A percentile compares a stretch with the other conserved stretches of the same genome.
Evolutionary conservation across 805 yeast genomes (phyloP).

Genomic region (Teunomyces tritomae): DNA sequence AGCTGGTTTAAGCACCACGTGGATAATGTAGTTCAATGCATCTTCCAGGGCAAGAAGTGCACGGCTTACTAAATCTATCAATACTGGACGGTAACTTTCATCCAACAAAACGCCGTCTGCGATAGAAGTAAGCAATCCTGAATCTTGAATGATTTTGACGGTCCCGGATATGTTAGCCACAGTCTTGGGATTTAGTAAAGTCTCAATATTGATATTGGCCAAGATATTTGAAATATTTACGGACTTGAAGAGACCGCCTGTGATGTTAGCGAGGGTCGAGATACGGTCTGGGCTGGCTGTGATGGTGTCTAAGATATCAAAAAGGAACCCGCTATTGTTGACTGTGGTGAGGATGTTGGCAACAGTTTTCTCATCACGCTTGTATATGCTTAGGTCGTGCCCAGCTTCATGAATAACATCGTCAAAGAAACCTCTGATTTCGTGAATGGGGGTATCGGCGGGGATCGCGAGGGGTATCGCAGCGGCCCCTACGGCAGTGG

Average conservation of each 20-base stretch:
- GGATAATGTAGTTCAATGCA: conserved; percentile 4
- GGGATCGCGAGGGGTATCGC: conserved; percentile 23
- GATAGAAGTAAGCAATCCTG: conserved; percentile 34
- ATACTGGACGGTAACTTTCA: conserved; percentile 26
- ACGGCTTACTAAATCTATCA: conserved; percentile 30
- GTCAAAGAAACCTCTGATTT: conserved; percentile 12
- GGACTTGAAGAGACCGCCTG: conserved; percentile 19
- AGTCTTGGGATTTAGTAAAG: conserved; percentile 5
- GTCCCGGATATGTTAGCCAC: conserved; percentile 20
- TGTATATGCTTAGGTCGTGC: conserved; percentile 7
- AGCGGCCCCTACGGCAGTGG: conserved; percentile 8
- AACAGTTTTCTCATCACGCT: conserved; percentile 25
- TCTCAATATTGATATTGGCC: neutral
- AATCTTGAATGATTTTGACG: conserved; percentile 21
- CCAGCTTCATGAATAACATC: conserved; percentile 3
- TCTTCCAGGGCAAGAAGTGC: conserved; percentile 13
- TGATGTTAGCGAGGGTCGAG: conserved; percentile 27
- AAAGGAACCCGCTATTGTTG: conserved; percentile 34
- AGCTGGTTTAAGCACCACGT: conserved; percentile 6
- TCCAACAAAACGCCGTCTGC: conserved; percentile 41
- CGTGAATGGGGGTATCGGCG: conserved; percentile 16
- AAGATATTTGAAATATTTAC: conserved; percentile 2
- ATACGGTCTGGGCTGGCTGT: conserved; percentile 30
- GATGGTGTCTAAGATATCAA: conserved; percentile 32
- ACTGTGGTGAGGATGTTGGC: conserved; percentile 21